phyloP scores from a whole-genome alignment of 192 early-diverging fungal genomes.

The Coemansia sp. region DNA sequence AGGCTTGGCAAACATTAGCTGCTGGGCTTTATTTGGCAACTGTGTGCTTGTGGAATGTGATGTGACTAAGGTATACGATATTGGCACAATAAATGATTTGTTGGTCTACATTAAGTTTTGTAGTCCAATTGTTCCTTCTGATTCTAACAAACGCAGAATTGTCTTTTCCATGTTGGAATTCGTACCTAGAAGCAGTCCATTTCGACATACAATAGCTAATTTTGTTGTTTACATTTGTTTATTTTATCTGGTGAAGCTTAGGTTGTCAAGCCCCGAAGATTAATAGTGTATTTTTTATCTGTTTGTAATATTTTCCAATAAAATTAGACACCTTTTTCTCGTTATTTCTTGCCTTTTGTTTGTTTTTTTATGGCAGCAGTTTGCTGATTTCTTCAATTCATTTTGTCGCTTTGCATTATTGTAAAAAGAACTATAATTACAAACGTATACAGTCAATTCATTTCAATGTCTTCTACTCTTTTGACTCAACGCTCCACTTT shows the following conservation, averaged over 20 bases:
- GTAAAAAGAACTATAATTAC: too few species aligned
- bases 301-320: background rate
- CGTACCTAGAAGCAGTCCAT: too few species aligned
- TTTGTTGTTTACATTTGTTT: background rate
- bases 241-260: background rate
- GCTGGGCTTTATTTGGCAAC: background rate
- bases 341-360: background rate
- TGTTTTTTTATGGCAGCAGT: background rate
- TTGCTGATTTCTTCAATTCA: too few species aligned
- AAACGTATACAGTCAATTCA: background rate
- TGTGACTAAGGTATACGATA: conserved; percentile 33
- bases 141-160: conserved; percentile 2
- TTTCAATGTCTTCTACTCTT: conserved; percentile 11
- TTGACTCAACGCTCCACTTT: conserved; percentile 9
- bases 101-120: conserved; percentile 20
- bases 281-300: background rate
- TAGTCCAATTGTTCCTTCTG: conserved; percentile 45
- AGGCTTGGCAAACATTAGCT: background rate
- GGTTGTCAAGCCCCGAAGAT: too few species aligned
- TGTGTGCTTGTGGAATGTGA: conserved; percentile 10
- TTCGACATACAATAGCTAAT: too few species aligned
- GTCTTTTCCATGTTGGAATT: background rate
- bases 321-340: background rate
- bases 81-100: conserved; percentile 26
- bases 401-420: too few species aligned